phyloP scores from a whole-genome alignment of 2,329 filamentous ascomycete genomes.

The Aspergillus ochraceus region DNA sequence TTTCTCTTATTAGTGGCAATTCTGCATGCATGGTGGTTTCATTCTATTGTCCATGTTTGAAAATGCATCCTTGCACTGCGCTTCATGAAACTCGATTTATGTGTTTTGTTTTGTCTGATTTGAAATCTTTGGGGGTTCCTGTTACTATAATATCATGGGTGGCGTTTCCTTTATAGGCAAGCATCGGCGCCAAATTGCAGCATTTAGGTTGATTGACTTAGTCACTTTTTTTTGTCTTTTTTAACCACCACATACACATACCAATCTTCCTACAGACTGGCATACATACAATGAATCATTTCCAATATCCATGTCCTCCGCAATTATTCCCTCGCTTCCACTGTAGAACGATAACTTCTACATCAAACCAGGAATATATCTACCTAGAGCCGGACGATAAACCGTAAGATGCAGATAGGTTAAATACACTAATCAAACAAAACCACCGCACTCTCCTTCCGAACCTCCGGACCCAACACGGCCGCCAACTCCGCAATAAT shows the following conservation, averaged over 20 bases:
- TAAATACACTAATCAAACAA: constrained; percentile 39
- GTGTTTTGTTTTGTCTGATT: neutral
- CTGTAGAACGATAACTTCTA: too few species aligned
- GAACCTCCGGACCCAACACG: constrained; percentile 44
- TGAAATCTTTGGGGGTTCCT: neutral
- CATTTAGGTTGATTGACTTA: neutral
- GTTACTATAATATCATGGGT: neutral
- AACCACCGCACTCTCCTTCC: constrained; percentile 42
- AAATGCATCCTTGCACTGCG: neutral
- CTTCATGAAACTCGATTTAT: neutral
- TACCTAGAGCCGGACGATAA: neutral
- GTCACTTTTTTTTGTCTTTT: neutral
- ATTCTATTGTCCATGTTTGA: neutral
- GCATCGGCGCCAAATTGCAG: neutral
- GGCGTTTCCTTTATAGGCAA: neutral
- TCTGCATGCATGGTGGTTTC: neutral
- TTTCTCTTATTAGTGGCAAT: neutral
- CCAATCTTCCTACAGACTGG: neutral
- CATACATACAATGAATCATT: constrained; percentile 1
- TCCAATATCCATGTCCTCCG: neutral
- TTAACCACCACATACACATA: neutral
- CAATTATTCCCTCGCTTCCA: neutral
- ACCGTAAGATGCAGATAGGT: neutral
- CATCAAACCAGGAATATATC: neutral
- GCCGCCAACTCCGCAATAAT: constrained; percentile 50